A percentile compares a stretch with the other conserved stretches of the same genome.
phyloP scores from a whole-genome alignment of 768 basidiomycete species.

The Kockovaella imperatae region DNA sequence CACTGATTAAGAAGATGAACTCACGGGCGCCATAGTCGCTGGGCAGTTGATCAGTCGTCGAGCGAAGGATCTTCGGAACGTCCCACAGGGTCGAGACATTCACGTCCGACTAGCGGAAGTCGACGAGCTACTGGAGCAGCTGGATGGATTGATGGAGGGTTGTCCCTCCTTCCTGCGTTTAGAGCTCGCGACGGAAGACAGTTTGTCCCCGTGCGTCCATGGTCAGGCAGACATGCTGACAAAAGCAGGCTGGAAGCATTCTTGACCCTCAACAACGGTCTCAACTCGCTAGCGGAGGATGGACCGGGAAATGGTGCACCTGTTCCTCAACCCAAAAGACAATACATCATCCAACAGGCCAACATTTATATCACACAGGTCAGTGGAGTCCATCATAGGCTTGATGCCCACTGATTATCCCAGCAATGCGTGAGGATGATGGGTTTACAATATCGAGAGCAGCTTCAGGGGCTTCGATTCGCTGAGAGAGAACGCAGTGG shows the following conservation, averaged over 20 bases:
- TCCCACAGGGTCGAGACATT: neutral
- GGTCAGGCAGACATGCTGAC: too few species aligned
- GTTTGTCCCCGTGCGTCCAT: neutral
- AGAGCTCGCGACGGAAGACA: neutral
- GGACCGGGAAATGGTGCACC: too few species aligned
- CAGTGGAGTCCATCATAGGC: slow-evolving; percentile 17
- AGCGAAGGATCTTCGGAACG: neutral
- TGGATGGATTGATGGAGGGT: neutral
- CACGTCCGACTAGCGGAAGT: neutral
- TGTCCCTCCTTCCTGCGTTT: neutral
- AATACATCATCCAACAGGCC: slow-evolving; percentile 80
- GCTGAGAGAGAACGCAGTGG: too few species aligned
- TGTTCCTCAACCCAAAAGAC: slow-evolving; percentile 85
- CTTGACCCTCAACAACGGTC: too few species aligned
- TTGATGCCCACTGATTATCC: neutral
- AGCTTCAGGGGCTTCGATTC: slow-evolving; percentile 62
- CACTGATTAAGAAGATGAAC: neutral
- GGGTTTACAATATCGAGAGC: slow-evolving; percentile 84
- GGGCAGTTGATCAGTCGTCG: neutral
- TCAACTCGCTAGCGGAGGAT: too few species aligned
- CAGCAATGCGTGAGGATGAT: slow-evolving; percentile 91
- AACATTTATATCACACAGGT: slow-evolving; percentile 91
- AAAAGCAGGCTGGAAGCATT: too few species aligned
- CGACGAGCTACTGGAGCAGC: neutral
- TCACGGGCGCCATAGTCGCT: neutral